Base-by-base conservation (phyloP, 1,284 basidiomycete genomes). In the Puccinia triticina region DNA sequence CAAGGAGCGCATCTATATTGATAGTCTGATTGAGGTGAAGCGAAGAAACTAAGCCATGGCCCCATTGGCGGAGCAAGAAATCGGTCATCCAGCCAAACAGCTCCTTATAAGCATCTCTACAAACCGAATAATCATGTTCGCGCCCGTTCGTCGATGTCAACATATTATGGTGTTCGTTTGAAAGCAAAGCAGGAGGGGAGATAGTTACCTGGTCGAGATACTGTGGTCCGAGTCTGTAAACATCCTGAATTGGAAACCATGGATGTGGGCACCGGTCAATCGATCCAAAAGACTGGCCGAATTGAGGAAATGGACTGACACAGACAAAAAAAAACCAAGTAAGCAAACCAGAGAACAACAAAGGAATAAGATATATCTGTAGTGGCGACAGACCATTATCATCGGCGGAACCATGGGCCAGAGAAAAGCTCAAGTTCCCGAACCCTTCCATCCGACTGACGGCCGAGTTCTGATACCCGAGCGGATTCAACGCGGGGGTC, bases 381-480 rank as follows among this genome's bases (percentile, higher is more conserved):
- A 12, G 59, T 34, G 3, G 29, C 26, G 14, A 73, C 84, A 67
- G 46, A 86, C 87, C 89, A 86, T 98, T 98, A 86, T 97, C 95
- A 87, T 98, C 95, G 3, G 92, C 95, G 84, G 91, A 93, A 16
- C 96, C 96, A 86, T 98, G 96, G 14, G 94, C 94, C 77, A 98
- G 90, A 72, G 95, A 87, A 86, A 91, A 97, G 84, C 95, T 91
- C 29, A 92, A 89, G 83, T 92, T 89, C 83, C 90, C 88, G 89
- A 98, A 98, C 7, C 92, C 93, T 12, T 92, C 91, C 73, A 95
- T 93, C 86, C 94, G 92, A 84, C 92, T 92, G 71, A 99, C 92
- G 0, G 93, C 93, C 18, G 93, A 92, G 66, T 92, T 92, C 84
- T 91, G 87, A 89, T 99, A 99, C 5, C 96, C 96, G 0, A 88